phyloP scores from a whole-genome alignment of 495 filamentous ascomycete species.

The Penicillium simplicissimum region DNA sequence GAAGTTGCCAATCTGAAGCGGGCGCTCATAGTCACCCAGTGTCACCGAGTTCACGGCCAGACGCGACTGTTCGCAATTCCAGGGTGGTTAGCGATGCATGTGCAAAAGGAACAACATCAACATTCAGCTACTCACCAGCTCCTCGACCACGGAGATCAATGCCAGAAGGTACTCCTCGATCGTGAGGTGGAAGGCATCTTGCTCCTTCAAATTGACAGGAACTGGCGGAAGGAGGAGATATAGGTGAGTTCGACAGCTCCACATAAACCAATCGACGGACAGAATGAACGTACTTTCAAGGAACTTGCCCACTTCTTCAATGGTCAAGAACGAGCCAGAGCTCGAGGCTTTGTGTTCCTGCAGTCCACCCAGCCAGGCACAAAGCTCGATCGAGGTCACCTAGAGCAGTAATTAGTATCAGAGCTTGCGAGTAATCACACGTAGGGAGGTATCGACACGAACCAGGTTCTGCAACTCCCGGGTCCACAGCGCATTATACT shows the following conservation, averaged over 20 bases:
- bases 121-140: slow-evolving; percentile 57
- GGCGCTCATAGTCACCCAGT: slow-evolving; percentile 80
- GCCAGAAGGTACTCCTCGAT: slow-evolving; percentile 95
- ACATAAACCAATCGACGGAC: not conserved
- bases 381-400: slow-evolving; percentile 69
- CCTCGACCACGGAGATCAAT: slow-evolving; percentile 82
- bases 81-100: not conserved
- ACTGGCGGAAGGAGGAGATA: slow-evolving; percentile 50
- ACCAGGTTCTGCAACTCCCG: slow-evolving; percentile 82
- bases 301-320: slow-evolving; percentile 81
- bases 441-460: slow-evolving; percentile 2
- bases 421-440: not conserved
- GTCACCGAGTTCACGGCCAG: slow-evolving; percentile 97
- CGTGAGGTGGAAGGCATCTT: slow-evolving; percentile 89
- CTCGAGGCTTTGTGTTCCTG: slow-evolving; percentile 42
- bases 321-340: slow-evolving; percentile 65
- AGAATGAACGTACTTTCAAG: slow-evolving; percentile 60
- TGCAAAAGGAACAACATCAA: not conserved
- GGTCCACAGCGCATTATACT: slow-evolving; percentile 85
- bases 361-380: slow-evolving; percentile 73
- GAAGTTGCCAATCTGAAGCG: slow-evolving; percentile 83
- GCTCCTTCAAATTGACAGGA: slow-evolving; percentile 90
- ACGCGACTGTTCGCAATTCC: slow-evolving; percentile 56
- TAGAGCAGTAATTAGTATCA: slow-evolving; percentile 23
- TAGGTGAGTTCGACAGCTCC: not conserved